Evolutionary conservation across 2,329 filamentous ascomycete genomes (phyloP), one percentile per base, ranked within the genome.

Genomic region (Aaosphaeria arxii): DNA sequence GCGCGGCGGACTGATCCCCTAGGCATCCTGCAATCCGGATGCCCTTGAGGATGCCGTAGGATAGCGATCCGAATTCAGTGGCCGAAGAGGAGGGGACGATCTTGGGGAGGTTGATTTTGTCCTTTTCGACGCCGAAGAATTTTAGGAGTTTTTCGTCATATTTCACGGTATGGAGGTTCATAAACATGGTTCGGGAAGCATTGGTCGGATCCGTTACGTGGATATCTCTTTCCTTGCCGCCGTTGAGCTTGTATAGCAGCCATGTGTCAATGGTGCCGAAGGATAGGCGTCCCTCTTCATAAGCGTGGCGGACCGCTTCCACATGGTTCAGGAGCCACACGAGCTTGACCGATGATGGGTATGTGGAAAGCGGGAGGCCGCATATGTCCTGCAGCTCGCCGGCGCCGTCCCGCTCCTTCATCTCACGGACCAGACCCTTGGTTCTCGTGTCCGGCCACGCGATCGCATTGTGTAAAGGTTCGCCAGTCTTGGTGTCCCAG

Each of bases 401-500:
- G 31, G 88, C 85, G 42, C 82, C 85, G 6, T 83, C 75, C 46
- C 80, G 80, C 11, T 73, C 70, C 71, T 90, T 91, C 41, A 95
- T 75, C 59, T 92, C 87, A 50, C 88, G 84, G 30, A 94, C 89
- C 36, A 95, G 74, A 42, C 80, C 79, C 55, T 83, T 81, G 45
- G 89, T 92, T 45, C 91, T 81, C 30, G 90, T 95, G 66, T 96
- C 91, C 30, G 90, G 87, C 90, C 91, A 96, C 40, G 90, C 91
- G 51, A 96, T 87, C 49, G 90, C 90, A 63, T 92, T 91, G 74
- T 89, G 81, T 11, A 96, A 75, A 4, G 89, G 84, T 67, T 94
- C 81, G 54, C 91, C 91, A 1, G 88, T 94, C 56, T 81, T 79
- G 60, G 78, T 82, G 69, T 96, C 89, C 90, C 90, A 95, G 29